Evolutionary conservation across 345 rosid species (phyloP).

Genomic region (Rhodamnia argentea): DNA sequence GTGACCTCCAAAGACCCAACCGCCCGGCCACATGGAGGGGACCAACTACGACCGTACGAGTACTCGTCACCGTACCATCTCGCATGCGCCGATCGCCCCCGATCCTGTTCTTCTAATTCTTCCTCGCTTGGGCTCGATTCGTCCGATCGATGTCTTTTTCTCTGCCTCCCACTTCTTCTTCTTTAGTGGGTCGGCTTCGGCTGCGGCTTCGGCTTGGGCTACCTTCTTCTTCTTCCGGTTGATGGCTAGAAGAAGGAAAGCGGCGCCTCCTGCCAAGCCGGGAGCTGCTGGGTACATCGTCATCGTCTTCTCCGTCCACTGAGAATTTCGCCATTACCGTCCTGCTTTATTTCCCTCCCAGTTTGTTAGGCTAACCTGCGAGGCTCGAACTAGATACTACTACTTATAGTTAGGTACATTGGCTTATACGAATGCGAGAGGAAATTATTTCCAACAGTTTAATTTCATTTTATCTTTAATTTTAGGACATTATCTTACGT

Average conservation of each 20-base stretch:
- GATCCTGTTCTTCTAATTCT: background rate
- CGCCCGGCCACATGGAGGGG: background rate
- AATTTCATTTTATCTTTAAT: background rate
- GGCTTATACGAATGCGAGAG: too few species aligned
- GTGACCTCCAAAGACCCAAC: conserved; percentile 15
- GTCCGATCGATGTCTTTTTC: background rate
- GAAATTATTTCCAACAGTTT: background rate
- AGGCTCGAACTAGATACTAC: background rate
- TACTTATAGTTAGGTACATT: too few species aligned
- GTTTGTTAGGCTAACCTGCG: background rate
- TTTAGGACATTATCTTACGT: background rate
- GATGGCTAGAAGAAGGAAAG: background rate
- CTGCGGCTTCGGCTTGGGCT: background rate
- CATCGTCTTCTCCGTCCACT: background rate
- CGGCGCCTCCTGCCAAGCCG: too few species aligned
- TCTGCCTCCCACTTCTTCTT: background rate
- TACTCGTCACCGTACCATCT: background rate
- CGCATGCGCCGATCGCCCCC: rapidly evolving
- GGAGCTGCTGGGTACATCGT: background rate
- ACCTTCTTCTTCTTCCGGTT: background rate
- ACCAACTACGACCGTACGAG: background rate
- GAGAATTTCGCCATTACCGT: background rate
- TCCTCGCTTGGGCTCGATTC: background rate
- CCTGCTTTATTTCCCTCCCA: background rate
- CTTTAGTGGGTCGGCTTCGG: background rate